Evolutionary conservation across 2,329 filamentous ascomycete species (phyloP).

Genomic region (Diplocarpon rosae): DNA sequence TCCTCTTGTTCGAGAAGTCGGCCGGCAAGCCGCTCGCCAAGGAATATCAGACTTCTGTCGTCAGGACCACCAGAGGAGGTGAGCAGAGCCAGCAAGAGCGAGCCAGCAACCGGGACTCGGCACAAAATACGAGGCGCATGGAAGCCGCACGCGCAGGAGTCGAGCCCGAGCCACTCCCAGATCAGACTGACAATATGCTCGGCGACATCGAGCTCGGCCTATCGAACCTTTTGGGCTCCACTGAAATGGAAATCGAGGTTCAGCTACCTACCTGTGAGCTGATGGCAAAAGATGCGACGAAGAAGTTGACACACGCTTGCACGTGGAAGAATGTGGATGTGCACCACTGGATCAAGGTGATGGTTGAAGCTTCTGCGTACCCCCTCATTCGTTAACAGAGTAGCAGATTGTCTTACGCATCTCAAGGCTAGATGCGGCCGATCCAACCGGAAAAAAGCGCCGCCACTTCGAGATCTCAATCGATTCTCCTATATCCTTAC

Average conservation of each 20-base stretch:
- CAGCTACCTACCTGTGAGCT: constrained; percentile 60
- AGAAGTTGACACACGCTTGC: constrained; percentile 58
- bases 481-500: constrained; percentile 64
- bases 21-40: constrained; percentile 52
- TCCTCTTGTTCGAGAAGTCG: constrained; percentile 60
- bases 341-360: constrained; percentile 68
- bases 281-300: constrained; percentile 50
- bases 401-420: constrained; percentile 60
- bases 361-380: constrained; percentile 13
- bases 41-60: constrained; percentile 54
- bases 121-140: constrained; percentile 33
- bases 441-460: constrained; percentile 45
- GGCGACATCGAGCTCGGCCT: constrained; percentile 46
- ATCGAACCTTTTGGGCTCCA: constrained; percentile 47
- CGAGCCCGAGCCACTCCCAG: constrained; percentile 23
- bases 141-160: constrained; percentile 44
- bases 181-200: constrained; percentile 45
- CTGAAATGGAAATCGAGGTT: constrained; percentile 66
- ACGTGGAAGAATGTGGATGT: constrained; percentile 65
- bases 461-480: constrained; percentile 70
- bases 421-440: constrained; percentile 53
- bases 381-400: constrained; percentile 4
- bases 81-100: constrained; percentile 45
- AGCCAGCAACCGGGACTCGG: constrained; percentile 15
- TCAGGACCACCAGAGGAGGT: constrained; percentile 55